Evolutionary conservation across 306 rosid species (phyloP).

Genomic region (Echinosophora koreensis): DNA sequence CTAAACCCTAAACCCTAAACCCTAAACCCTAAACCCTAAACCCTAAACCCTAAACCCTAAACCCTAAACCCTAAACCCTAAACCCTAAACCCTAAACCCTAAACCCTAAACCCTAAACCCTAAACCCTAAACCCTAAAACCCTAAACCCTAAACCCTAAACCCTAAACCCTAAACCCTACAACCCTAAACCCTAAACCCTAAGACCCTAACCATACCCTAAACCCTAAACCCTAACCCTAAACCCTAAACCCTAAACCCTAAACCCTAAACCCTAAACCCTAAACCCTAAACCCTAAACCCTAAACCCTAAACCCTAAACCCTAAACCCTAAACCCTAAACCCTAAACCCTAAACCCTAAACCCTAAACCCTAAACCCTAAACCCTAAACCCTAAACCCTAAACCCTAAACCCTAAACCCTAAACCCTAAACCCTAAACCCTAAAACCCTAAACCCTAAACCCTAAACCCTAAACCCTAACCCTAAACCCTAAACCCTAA

Average conservation of each 20-base stretch:
- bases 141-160: no score
- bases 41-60: no score
- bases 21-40: no score
- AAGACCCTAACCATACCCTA: no score
- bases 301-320: slow-evolving; percentile 30
- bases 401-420: slow-evolving; percentile 21
- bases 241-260: slow-evolving; percentile 6
- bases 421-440: slow-evolving; percentile 13
- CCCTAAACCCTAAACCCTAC: no score
- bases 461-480: not conserved
- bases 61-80: no score
- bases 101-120: no score
- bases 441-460: not conserved
- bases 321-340: slow-evolving; percentile 35
- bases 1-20: no score
- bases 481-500: not conserved
- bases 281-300: slow-evolving; percentile 37
- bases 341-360: slow-evolving; percentile 37
- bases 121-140: no score
- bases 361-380: slow-evolving; percentile 27
- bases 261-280: slow-evolving; percentile 36
- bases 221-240: no score
- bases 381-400: slow-evolving; percentile 37
- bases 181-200: no score
- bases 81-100: no score